Percentiles rank a stretch among this genome's conserved stretches.
phyloP scores from a whole-genome alignment of 768 basidiomycete species.

The Collybiopsis luxurians region DNA sequence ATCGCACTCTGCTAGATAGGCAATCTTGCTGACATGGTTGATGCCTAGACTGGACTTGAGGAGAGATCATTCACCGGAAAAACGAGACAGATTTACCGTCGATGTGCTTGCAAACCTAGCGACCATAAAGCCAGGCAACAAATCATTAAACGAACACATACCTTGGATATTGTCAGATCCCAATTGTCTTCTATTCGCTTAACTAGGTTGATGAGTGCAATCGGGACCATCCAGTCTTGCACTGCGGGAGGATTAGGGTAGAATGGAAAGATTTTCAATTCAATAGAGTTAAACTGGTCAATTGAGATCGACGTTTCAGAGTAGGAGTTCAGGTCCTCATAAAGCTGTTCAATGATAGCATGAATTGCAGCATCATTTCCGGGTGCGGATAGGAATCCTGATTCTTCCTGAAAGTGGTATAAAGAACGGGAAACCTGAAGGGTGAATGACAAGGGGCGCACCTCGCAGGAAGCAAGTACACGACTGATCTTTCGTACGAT shows the following conservation, averaged over 20 bases:
- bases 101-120: slow-evolving; percentile 73
- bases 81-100: slow-evolving; percentile 48
- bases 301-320: slow-evolving; percentile 93
- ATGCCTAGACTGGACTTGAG: slow-evolving; percentile 25
- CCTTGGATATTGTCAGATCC: slow-evolving; percentile 94
- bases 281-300: slow-evolving; percentile 91
- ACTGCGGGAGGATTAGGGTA: slow-evolving; percentile 92
- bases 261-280: slow-evolving; percentile 94
- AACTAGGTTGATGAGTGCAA: slow-evolving; percentile 81
- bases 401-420: slow-evolving; percentile 65
- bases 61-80: no score
- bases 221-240: slow-evolving; percentile 93
- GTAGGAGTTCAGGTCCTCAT: slow-evolving; percentile 96
- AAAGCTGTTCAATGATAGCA: slow-evolving; percentile 91
- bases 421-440: slow-evolving; percentile 1
- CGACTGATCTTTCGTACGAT: slow-evolving; percentile 93
- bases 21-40: slow-evolving; percentile 89
- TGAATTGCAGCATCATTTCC: slow-evolving; percentile 65
- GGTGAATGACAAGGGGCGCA: slow-evolving; percentile 32
- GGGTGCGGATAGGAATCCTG: slow-evolving; percentile 78
- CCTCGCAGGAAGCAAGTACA: slow-evolving; percentile 87
- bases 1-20: slow-evolving; percentile 88
- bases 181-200: slow-evolving; percentile 87
- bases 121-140: background rate
- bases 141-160: slow-evolving; percentile 21